Base-by-base conservation (phyloP, 805 yeast genomes). In the Hanseniaspora nectarophila region DNA sequence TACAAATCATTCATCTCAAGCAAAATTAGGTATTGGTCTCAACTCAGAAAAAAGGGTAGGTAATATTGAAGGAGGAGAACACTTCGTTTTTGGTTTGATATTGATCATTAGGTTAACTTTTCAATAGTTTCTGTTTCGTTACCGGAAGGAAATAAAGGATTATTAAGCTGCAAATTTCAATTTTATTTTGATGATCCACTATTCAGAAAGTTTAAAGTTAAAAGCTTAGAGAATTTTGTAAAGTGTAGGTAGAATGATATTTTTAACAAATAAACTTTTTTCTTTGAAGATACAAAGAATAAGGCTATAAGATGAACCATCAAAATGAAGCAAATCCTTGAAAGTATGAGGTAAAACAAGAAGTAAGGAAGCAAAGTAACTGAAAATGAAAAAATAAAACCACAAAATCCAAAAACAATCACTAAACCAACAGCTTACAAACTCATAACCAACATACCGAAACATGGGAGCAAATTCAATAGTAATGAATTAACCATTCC, bases 211-310 rank as follows among this genome's bases (percentile, higher is more conserved):
- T 21, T 16, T 34, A 34, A 18, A n/a, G 20, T 34, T 18, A 37
- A 37, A 37, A 37, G 40, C 40, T 37, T 37, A 37, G 40, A n/a
- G 38, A 21, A 37, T 15, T 37, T 21, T 26, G 12, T 37, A 37
- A 37, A 21, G 40, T 37, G 40, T 37, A 37, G 40, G 40, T 37
- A 37, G 40, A 31, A 37, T 37, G n/a, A 37, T 35, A 8, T 35
- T 37, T 23, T 37, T 31, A 12, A 12, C 9, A 31, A 31, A 13
- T 31, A 31, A 18, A 18, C 23, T 35, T 35, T 10, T 35, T 37
- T 37, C n/a, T 21, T 15, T 37, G 20, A 21, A 28, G 12, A 28
- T 2, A 28, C n/a, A 21, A 20, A 37, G 20, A 37, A 37, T 20
- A 26, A 12, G 23, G 15, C n/a, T n/a, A n/a, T 3, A 21, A 12